These are phyloP conservation scores for Tuber aestivum DNA, from an alignment of 495 filamentous ascomycete species.

Conservation along the genomic window DNA sequence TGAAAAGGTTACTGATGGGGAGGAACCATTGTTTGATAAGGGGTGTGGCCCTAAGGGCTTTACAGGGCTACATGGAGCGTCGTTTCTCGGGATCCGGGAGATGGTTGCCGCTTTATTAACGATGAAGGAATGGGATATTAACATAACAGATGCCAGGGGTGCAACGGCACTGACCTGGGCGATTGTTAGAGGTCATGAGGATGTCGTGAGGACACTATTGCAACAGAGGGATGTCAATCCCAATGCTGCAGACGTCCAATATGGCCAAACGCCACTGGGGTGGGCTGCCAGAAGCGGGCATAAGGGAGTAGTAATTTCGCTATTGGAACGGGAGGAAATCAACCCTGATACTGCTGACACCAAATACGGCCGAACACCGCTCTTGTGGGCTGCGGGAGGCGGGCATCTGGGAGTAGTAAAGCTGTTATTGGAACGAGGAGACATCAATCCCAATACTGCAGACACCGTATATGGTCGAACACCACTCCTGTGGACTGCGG, in stretches of 20 bases:
- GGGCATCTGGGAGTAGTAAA: too few relatives aligned
- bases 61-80: background rate
- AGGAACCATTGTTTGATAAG: rapidly evolving
- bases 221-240: background rate
- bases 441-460: too few relatives aligned
- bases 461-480: too few relatives aligned
- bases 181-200: background rate
- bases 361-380: too few relatives aligned
- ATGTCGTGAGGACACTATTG: background rate
- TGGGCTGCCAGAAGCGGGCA: conserved; percentile 40
- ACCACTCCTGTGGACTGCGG: too few relatives aligned
- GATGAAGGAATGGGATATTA: background rate
- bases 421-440: too few relatives aligned
- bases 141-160: background rate
- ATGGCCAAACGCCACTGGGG: too few relatives aligned
- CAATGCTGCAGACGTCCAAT: conserved; percentile 12
- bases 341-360: background rate
- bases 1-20: background rate
- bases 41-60: background rate
- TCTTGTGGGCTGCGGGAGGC: too few relatives aligned
- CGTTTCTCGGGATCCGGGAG: background rate
- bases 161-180: background rate
- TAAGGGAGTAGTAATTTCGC: conserved; percentile 34
- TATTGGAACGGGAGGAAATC: conserved; percentile 13
- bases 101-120: background rate